These are phyloP conservation scores for Psilocybe sp. DNA, from an alignment of 768 basidiomycete species.

Conservation along the genomic window DNA sequence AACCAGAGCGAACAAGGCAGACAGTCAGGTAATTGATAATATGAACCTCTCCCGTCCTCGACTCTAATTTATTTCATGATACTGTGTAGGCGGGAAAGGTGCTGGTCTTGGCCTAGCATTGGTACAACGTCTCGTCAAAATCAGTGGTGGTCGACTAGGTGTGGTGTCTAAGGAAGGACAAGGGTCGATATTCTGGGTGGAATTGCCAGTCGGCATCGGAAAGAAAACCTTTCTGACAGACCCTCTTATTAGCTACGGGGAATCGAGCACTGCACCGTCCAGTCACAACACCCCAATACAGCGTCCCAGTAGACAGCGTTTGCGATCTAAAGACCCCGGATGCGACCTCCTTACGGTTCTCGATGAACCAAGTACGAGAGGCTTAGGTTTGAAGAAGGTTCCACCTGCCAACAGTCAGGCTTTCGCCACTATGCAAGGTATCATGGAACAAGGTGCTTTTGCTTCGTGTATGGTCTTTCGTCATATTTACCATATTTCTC, in stretches of 20 bases:
- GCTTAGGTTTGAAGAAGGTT: constrained; percentile 24
- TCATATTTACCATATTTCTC: constrained; percentile 21
- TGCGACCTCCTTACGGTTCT: constrained; percentile 24
- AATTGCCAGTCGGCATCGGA: constrained; percentile 75
- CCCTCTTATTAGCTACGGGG: constrained; percentile 20
- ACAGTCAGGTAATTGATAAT: constrained; percentile 46
- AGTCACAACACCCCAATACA: constrained; percentile 19
- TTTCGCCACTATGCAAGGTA: constrained; percentile 52
- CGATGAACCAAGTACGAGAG: constrained; percentile 19
- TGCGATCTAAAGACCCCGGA: constrained; percentile 1
- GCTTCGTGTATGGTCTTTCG: neutral
- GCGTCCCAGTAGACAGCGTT: constrained; percentile 16
- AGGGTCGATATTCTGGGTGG: constrained; percentile 90
- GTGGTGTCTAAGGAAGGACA: constrained; percentile 58
- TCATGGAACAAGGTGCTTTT: constrained; percentile 50
- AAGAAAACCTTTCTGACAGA: constrained; percentile 36
- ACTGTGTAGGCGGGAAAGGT: constrained; percentile 52
- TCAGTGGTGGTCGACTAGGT: constrained; percentile 71
- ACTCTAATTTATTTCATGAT: neutral
- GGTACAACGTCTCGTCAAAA: constrained; percentile 74
- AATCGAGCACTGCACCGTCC: constrained; percentile 9
- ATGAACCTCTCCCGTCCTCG: constrained; percentile 1
- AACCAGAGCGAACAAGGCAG: constrained; percentile 78
- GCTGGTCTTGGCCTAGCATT: constrained; percentile 78
- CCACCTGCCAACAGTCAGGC: constrained; percentile 25